phyloP scores from a whole-genome alignment of 305 asterid genomes.

The Solanum chacoense region DNA sequence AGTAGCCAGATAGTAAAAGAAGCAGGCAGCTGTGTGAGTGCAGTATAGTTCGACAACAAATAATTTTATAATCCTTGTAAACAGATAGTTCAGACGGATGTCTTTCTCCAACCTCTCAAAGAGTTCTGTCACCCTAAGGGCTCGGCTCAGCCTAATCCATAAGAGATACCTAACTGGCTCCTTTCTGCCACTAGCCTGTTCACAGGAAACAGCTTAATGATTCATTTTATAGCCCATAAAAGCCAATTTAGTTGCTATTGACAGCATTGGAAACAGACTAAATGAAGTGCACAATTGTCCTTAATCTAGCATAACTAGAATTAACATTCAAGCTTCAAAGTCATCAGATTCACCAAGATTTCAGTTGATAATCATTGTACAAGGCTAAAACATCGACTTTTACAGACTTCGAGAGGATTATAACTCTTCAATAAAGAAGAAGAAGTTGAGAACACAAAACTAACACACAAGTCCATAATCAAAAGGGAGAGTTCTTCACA shows the following conservation, averaged over 20 bases:
- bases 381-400: background rate
- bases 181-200: conserved; percentile 39
- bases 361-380: background rate
- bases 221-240: background rate
- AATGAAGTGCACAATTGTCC: background rate
- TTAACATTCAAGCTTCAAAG: background rate
- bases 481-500: background rate
- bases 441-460: background rate
- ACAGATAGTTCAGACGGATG: conserved; percentile 48
- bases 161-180: conserved; percentile 48
- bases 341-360: background rate
- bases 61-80: conserved; percentile 49
- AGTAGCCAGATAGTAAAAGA: conserved; percentile 63
- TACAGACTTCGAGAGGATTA: background rate
- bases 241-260: background rate
- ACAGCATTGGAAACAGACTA: background rate
- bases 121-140: conserved; percentile 39
- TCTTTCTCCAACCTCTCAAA: conserved; percentile 57
- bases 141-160: conserved; percentile 67
- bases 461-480: background rate
- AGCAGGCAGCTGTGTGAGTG: conserved; percentile 73
- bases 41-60: conserved; percentile 60
- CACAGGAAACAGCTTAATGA: background rate
- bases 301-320: background rate
- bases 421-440: background rate